Percentiles rank a stretch among this genome's conserved stretches.
Conservation (phyloP, 148 eudicot genomes). For the Euryodendron excelsum region DNA sequence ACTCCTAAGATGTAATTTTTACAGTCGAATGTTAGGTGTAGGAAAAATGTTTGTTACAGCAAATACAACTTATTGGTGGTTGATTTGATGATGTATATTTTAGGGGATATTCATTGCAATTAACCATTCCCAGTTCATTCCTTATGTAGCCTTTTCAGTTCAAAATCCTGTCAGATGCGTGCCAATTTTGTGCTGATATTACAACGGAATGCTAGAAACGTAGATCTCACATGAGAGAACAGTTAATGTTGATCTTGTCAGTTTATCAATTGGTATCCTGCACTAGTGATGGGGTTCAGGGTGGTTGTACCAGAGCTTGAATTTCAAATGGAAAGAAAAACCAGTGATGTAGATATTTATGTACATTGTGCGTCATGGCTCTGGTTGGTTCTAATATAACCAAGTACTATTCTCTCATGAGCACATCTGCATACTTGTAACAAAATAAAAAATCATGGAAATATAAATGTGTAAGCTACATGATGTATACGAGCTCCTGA, state of each 20-base stretch:
- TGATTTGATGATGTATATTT: background rate
- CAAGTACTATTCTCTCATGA: background rate
- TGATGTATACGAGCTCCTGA: background rate
- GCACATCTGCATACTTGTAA: background rate
- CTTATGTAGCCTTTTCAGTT: background rate
- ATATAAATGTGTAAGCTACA: background rate
- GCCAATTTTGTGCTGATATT: background rate
- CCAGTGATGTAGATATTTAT: background rate
- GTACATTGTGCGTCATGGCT: too few species aligned
- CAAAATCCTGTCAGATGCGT: background rate
- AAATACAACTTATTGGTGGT: background rate
- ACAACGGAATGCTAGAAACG: background rate
- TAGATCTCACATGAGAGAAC: background rate
- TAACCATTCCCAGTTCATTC: background rate
- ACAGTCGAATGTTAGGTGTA: background rate
- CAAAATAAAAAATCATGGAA: background rate
- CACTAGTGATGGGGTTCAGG: background rate
- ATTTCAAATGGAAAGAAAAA: background rate
- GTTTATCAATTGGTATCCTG: background rate
- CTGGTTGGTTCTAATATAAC: background rate
- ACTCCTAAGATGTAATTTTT: background rate
- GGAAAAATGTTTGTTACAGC: background rate
- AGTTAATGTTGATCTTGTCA: background rate
- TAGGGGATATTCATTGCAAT: background rate
- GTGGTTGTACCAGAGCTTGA: background rate